Evolutionary conservation across 192 early-diverging fungal genomes (phyloP).

Genomic region (Coemansia umbellata): DNA sequence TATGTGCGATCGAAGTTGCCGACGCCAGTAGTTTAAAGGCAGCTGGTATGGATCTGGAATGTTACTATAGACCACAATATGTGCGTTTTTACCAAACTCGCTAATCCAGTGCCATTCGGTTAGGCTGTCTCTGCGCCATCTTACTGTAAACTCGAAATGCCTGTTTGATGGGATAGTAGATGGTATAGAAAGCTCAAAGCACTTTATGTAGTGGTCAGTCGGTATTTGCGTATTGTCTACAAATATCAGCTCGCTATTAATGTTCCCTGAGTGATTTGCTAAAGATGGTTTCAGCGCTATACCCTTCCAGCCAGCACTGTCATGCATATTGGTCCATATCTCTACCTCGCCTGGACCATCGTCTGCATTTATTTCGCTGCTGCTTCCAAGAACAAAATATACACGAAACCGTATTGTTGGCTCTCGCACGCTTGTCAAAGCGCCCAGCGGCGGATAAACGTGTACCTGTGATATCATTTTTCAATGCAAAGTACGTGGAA

Average conservation of each 20-base stretch:
- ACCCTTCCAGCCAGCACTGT: conserved; percentile 13
- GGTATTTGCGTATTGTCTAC: conserved; percentile 15
- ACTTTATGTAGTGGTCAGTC: not conserved
- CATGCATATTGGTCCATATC: conserved; percentile 32
- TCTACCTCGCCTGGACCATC: conserved; percentile 5
- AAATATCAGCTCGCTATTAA: conserved; percentile 10
- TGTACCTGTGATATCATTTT: conserved; percentile 7
- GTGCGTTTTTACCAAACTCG: conserved; percentile 23
- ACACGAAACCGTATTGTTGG: conserved; percentile 24
- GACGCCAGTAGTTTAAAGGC: conserved; percentile 22
- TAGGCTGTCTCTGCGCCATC: conserved; percentile 11
- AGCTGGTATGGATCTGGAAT: not conserved
- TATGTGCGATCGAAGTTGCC: conserved; percentile 5
- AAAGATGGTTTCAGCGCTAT: conserved; percentile 5
- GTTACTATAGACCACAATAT: conserved; percentile 10
- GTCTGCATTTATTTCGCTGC: not conserved
- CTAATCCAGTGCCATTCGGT: conserved; percentile 30
- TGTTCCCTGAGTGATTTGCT: not conserved
- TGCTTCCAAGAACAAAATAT: conserved; percentile 9
- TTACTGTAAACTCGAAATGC: conserved; percentile 41
- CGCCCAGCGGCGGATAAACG: conserved; percentile 37
- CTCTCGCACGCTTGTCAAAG: conserved; percentile 21
- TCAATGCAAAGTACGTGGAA: no score
- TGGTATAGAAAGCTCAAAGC: not conserved
- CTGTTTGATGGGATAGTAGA: not conserved